phyloP scores from a whole-genome alignment of 345 rosid species.

The Eutrema japonicum region DNA sequence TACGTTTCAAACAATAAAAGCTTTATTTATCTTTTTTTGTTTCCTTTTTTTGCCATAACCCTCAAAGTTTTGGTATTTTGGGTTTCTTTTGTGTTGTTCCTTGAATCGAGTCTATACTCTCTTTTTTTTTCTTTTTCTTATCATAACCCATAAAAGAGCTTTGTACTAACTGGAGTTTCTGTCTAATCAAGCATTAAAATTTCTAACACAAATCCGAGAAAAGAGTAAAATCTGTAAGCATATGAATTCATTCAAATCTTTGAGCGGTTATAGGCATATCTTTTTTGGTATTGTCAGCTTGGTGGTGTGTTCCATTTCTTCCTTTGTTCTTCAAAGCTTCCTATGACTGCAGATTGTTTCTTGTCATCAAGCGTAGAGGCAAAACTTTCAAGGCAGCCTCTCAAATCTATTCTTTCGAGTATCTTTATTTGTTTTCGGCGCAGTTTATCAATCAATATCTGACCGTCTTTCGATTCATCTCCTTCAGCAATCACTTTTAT shows the following conservation, averaged over 20 bases:
- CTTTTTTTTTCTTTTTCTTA: neutral
- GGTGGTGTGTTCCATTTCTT: conserved; percentile 64
- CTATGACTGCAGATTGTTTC: conserved; percentile 72
- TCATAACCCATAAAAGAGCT: neutral
- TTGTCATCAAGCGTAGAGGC: conserved; percentile 51
- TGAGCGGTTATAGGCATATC: conserved; percentile 1
- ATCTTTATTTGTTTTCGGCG: conserved; percentile 53
- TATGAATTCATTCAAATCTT: conserved; percentile 12
- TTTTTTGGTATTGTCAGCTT: neutral
- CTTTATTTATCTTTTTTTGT: too few species aligned
- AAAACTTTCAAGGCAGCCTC: conserved; percentile 51
- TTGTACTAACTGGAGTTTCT: conserved; percentile 8
- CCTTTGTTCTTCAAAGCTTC: conserved; percentile 74
- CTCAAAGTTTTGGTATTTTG: neutral
- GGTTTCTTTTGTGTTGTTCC: neutral
- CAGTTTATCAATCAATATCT: conserved; percentile 45
- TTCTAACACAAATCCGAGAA: conserved; percentile 8
- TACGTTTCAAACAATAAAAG: too few species aligned
- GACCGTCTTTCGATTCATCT: conserved; percentile 62
- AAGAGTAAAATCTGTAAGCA: conserved; percentile 9
- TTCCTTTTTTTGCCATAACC: neutral
- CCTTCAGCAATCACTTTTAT: conserved; percentile 63
- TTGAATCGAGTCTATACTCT: neutral
- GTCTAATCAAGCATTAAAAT: conserved; percentile 8
- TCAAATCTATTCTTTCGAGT: conserved; percentile 52